These are phyloP conservation scores for Hyphodiscus hymeniophilus DNA, from an alignment of 495 filamentous ascomycete species.

Conservation along the genomic window DNA sequence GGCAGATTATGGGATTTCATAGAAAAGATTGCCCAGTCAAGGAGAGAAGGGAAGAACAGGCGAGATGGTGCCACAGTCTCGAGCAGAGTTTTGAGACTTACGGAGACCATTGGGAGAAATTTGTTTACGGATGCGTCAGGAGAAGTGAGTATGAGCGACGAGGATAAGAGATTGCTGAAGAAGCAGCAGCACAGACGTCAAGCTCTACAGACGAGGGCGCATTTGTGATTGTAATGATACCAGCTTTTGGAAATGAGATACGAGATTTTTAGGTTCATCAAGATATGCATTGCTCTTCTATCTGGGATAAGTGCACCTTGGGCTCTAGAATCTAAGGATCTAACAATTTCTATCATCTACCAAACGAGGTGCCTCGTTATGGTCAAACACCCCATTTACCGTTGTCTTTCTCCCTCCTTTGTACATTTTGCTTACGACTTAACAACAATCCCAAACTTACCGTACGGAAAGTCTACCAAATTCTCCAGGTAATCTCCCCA, in stretches of 20 bases:
- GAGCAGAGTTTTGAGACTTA: slow-evolving; percentile 57
- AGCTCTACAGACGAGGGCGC: slow-evolving; percentile 35
- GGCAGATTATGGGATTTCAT: slow-evolving; percentile 86
- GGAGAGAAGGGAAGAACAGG: slow-evolving; percentile 90
- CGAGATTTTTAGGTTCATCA: neutral
- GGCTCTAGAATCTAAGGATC: neutral
- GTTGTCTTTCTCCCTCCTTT: slow-evolving; percentile 3
- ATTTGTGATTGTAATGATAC: slow-evolving; percentile 29
- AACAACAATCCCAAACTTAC: slow-evolving; percentile 54
- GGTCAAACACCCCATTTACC: too few species aligned
- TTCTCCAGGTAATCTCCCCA: slow-evolving; percentile 56
- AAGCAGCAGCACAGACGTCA: slow-evolving; percentile 33
- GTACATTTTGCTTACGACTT: neutral
- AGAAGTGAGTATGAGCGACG: slow-evolving; percentile 14
- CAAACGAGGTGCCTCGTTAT: too few species aligned
- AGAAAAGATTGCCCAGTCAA: slow-evolving; percentile 70
- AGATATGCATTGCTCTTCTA: too few species aligned
- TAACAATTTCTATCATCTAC: neutral
- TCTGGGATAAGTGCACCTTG: neutral
- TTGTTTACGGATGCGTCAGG: slow-evolving; percentile 36
- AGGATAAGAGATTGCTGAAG: slow-evolving; percentile 16
- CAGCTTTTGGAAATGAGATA: slow-evolving; percentile 5
- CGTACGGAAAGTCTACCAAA: slow-evolving; percentile 66
- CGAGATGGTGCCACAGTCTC: slow-evolving; percentile 85
- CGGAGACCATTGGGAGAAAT: slow-evolving; percentile 33